phyloP scores from a whole-genome alignment of 177 flowering plant genomes.

The Telopea speciosissima region DNA sequence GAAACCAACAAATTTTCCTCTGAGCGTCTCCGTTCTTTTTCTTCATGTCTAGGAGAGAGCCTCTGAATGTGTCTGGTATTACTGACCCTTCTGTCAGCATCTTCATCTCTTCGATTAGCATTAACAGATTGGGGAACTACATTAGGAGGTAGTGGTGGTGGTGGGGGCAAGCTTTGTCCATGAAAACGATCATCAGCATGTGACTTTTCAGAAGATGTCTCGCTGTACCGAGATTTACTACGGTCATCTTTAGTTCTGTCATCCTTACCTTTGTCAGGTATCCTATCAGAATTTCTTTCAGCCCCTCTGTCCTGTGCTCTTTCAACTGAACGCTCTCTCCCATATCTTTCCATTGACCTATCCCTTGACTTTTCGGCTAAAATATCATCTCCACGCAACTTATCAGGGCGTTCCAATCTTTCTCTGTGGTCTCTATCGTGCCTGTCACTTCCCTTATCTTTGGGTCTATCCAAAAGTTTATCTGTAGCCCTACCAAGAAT shows the following conservation, averaged over 20 bases:
- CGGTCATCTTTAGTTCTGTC: slow-evolving; percentile 74
- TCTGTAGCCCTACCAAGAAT: slow-evolving; percentile 34
- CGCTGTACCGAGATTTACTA: slow-evolving; percentile 45
- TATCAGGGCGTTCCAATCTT: slow-evolving; percentile 60
- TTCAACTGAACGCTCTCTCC: slow-evolving; percentile 86
- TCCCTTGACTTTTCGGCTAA: slow-evolving; percentile 60
- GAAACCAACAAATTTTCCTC: slow-evolving; percentile 60
- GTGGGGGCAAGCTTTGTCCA: slow-evolving; percentile 90
- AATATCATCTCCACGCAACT: slow-evolving; percentile 57
- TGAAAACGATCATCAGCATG: slow-evolving; percentile 72
- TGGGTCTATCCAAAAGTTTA: slow-evolving; percentile 49
- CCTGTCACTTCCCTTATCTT: slow-evolving; percentile 73
- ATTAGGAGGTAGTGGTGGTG: slow-evolving; percentile 90
- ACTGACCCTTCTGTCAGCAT: slow-evolving; percentile 69
- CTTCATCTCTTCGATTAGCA: slow-evolving; percentile 79
- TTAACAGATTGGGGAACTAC: slow-evolving; percentile 73
- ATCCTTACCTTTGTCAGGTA: slow-evolving; percentile 53
- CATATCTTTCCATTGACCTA: slow-evolving; percentile 79
- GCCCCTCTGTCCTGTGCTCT: slow-evolving; percentile 51
- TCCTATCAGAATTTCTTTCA: slow-evolving; percentile 60
- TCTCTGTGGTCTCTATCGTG: slow-evolving; percentile 77
- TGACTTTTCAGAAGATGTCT: slow-evolving; percentile 52
- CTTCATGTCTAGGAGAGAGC: slow-evolving; percentile 93
- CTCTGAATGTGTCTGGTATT: slow-evolving; percentile 65
- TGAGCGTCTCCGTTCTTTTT: slow-evolving; percentile 82